Conservation (phyloP, 2,329 filamentous ascomycete genomes). For the Trematosphaeria pertusa region DNA sequence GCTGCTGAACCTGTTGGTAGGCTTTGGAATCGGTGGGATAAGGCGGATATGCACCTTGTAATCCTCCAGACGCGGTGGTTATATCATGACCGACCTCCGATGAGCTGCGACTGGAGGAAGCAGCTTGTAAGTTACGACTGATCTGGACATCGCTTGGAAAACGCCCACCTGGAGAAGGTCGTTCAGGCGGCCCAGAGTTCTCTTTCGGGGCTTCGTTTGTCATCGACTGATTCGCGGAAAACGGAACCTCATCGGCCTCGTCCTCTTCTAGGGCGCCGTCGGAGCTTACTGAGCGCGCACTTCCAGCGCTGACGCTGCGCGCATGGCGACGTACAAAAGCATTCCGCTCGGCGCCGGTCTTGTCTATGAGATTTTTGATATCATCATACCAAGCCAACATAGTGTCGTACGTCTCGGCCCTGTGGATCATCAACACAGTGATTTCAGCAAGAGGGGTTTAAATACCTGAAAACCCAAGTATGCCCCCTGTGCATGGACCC, state of each 20-base stretch:
- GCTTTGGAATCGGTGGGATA: constrained; percentile 27
- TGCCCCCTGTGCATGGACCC: constrained; percentile 86
- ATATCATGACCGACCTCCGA: constrained; percentile 67
- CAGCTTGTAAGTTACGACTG: constrained; percentile 83
- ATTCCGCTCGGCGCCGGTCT: constrained; percentile 84
- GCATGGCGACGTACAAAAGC: constrained; percentile 86
- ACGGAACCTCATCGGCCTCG: constrained; percentile 70
- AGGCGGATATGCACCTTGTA: constrained; percentile 51
- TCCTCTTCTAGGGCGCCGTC: constrained; percentile 54
- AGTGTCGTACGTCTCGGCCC: constrained; percentile 78
- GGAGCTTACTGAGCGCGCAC: constrained; percentile 59
- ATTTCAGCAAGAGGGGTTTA: neutral
- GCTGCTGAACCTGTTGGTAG: constrained; percentile 24
- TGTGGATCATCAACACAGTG: neutral
- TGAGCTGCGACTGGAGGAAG: constrained; percentile 80
- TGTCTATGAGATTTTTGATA: constrained; percentile 87
- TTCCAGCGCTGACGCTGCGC: constrained; percentile 74
- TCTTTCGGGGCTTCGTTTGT: constrained; percentile 43
- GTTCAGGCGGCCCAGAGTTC: constrained; percentile 60
- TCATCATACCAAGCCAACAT: constrained; percentile 98
- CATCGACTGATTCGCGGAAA: constrained; percentile 64
- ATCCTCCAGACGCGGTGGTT: constrained; percentile 64
- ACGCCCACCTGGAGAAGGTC: constrained; percentile 90
- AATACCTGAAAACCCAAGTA: constrained; percentile 66
- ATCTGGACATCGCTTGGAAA: constrained; percentile 95